A percentile compares a stretch with the other conserved stretches of the same genome.
Evolutionary conservation across 345 rosid genomes (phyloP).

Genomic region (Mercurialis annua): DNA sequence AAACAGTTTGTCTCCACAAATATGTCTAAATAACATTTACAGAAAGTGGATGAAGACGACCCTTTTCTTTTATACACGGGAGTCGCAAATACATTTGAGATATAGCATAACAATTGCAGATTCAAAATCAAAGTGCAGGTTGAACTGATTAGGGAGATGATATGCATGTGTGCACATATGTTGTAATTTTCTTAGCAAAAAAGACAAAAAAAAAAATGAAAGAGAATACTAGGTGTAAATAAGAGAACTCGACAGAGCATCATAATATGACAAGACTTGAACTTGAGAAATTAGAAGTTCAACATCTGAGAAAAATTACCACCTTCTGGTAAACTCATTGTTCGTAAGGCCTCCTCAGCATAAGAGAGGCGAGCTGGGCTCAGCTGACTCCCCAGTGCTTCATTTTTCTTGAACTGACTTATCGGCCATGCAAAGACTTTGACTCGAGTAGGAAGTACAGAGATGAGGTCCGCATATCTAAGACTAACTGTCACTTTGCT

Average conservation of each 20-base stretch:
- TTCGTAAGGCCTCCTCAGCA: constrained; percentile 84
- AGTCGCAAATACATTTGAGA: not conserved
- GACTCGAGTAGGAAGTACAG: constrained; percentile 74
- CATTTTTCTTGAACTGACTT: constrained; percentile 52
- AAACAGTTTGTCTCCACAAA: not conserved
- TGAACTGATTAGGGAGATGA: not conserved
- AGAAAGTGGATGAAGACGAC: not conserved
- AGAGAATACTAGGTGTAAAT: not conserved
- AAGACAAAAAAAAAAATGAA: not conserved
- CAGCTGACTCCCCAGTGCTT: constrained; percentile 31
- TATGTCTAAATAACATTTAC: not conserved
- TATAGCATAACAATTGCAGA: not conserved
- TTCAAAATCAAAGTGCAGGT: not conserved
- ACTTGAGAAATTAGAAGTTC: not conserved
- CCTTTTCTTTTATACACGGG: not conserved
- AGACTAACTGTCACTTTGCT: constrained; percentile 77
- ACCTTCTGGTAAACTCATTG: constrained; percentile 93
- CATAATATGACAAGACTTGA: constrained; percentile 1
- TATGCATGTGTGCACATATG: not conserved
- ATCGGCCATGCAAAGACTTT: constrained; percentile 80
- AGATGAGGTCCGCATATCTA: constrained; percentile 71
- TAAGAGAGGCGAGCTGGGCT: constrained; percentile 62
- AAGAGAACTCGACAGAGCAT: not conserved
- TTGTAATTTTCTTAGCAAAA: not conserved
- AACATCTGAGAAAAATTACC: not conserved